phyloP scores from a whole-genome alignment of 805 yeast species.

The Saccharomyces paradoxus region DNA sequence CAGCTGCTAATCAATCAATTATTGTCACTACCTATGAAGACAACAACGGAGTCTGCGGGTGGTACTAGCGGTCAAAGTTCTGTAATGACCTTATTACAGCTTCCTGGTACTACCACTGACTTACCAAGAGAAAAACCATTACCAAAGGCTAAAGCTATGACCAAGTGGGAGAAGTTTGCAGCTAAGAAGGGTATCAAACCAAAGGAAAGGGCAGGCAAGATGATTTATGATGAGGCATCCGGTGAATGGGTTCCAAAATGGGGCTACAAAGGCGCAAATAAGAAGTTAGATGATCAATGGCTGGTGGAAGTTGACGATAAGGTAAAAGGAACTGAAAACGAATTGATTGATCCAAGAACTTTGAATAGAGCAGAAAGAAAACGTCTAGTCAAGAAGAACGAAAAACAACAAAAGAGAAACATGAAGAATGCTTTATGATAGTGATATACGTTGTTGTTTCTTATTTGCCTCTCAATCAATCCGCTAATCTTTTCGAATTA shows the following conservation, averaged over 20 bases:
- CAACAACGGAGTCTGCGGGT: slow-evolving; percentile 67
- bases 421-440: slow-evolving; percentile 33
- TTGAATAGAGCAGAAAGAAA: slow-evolving; percentile 76
- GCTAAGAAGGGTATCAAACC: slow-evolving; percentile 88
- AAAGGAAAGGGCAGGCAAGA: slow-evolving; percentile 82
- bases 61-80: slow-evolving; percentile 50
- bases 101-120: slow-evolving; percentile 75
- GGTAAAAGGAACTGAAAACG: slow-evolving; percentile 49
- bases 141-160: slow-evolving; percentile 85
- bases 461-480: not conserved
- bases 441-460: slow-evolving; percentile 2
- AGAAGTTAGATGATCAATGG: slow-evolving; percentile 85
- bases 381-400: slow-evolving; percentile 75
- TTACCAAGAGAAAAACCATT: slow-evolving; percentile 93
- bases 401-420: slow-evolving; percentile 77
- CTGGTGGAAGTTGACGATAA: slow-evolving; percentile 85
- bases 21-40: slow-evolving; percentile 78
- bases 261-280: slow-evolving; percentile 95
- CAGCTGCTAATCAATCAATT: slow-evolving; percentile 88
- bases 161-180: slow-evolving; percentile 97
- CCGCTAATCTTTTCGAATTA: not conserved
- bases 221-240: slow-evolving; percentile 78
- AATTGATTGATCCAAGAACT: slow-evolving; percentile 79
- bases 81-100: slow-evolving; percentile 69
- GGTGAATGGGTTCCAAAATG: slow-evolving; percentile 97